Evolutionary conservation across 768 basidiomycete species (phyloP).

Genomic region (Mrakia blollopis): DNA sequence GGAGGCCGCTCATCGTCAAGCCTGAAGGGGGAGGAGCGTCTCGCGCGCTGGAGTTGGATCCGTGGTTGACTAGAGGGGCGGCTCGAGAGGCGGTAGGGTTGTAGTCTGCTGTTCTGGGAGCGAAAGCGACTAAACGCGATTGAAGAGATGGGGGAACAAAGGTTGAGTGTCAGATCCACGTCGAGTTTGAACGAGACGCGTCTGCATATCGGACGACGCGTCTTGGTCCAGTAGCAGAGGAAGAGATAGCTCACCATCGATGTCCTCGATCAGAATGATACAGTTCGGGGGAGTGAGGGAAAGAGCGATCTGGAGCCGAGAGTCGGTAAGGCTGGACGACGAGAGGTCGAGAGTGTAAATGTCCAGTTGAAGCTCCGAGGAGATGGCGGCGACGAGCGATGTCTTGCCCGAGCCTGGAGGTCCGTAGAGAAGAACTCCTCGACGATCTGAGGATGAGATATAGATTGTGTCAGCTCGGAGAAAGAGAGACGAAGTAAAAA

Average conservation of each 20-base stretch:
- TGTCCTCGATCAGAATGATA: slow-evolving; percentile 69
- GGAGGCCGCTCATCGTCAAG: slow-evolving; percentile 64
- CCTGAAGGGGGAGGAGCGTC: too few species aligned
- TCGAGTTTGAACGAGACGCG: too few species aligned
- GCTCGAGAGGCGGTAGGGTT: too few species aligned
- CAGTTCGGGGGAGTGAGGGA: slow-evolving; percentile 58
- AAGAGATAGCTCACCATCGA: slow-evolving; percentile 56
- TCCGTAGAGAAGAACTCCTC: slow-evolving; percentile 70
- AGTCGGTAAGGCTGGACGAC: slow-evolving; percentile 58
- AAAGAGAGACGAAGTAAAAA: background rate
- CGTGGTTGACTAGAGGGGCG: too few species aligned
- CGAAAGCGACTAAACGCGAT: slow-evolving; percentile 15
- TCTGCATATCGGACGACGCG: too few species aligned
- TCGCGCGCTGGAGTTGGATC: too few species aligned
- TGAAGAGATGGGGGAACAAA: background rate
- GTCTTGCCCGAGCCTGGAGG: slow-evolving; percentile 75
- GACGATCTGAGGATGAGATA: slow-evolving; percentile 49
- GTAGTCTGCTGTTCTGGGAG: too few species aligned
- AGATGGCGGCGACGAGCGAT: slow-evolving; percentile 43
- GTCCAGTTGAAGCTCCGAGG: slow-evolving; percentile 69
- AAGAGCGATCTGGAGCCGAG: slow-evolving; percentile 45
- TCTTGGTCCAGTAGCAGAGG: slow-evolving; percentile 33
- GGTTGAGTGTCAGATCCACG: background rate
- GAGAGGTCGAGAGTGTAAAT: slow-evolving; percentile 68
- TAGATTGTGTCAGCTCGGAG: too few species aligned